Evolutionary conservation across 768 basidiomycete genomes (phyloP), one percentile per base, ranked within the genome.

Genomic region (Termitomyces sp.): DNA sequence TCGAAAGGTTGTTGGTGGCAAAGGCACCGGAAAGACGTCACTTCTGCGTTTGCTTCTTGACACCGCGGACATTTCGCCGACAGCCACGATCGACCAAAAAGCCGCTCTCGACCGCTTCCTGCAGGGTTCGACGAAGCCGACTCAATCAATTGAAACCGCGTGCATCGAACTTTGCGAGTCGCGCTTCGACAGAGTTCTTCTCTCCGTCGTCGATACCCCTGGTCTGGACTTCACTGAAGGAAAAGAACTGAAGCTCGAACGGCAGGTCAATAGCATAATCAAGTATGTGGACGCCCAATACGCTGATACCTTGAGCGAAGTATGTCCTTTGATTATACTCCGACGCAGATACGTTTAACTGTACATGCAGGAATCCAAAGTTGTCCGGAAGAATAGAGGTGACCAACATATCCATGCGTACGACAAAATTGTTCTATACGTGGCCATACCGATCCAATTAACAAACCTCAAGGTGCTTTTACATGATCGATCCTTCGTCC

Each of bases 361-460:
- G 49, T 47, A 48, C 45, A 31, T 23, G 21, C 53, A 92, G 91
- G 91, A 94, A 77, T 89, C 89, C 54, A 95, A 94, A 77, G 91
- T 95, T 41, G 76, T 93, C 51, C 83, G 92, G 62, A 83, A 91
- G 69, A 90, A 83, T 73, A 92, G 88, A 74, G 91, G 90, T 48
- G 92, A 95, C 72, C 89, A 91, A 63, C 92, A 94, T 63, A 86
- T 95, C 63, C 92, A 95, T 73, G 73, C 93, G 90, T 92, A 69
- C 71, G 90, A 38, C 29, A 29, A 71, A 23, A 8, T 60, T 55
- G 23, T 49, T 44, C 21, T 47, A 12, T 50, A n/a, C 48, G 29
- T 47, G 17, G 14, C 12, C 19, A 41, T 41, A 47, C 23, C 57
- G 61, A 43, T 42, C 61, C 57, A 49, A 54, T 49, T 55, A 64